A percentile compares a stretch with the other conserved stretches of the same genome.
These are phyloP conservation scores for Leishmania arabica DNA, from an alignment of 208 protist genomes.

Conservation along the genomic window DNA sequence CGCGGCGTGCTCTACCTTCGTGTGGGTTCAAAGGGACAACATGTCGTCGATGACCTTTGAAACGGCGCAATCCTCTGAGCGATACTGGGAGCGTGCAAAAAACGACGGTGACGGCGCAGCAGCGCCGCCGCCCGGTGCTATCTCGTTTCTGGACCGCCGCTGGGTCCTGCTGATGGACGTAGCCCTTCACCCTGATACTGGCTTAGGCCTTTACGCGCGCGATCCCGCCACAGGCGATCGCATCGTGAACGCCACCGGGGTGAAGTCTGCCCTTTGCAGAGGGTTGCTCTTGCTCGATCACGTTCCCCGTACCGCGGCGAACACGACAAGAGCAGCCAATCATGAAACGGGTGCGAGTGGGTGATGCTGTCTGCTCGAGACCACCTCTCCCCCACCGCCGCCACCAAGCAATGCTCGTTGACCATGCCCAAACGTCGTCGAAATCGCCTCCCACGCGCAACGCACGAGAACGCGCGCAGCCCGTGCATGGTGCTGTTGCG, in stretches of 20 bases:
- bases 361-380: neutral
- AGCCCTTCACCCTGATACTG: conserved; percentile 3
- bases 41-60: conserved; percentile 1
- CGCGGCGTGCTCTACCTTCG: conserved; percentile 23
- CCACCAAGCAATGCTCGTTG: neutral
- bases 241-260: conserved; percentile 1
- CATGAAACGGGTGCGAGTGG: neutral
- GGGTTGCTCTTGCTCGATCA: conserved; percentile 48
- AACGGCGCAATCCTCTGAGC: conserved; percentile 1
- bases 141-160: conserved; percentile 7
- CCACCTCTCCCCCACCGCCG: neutral
- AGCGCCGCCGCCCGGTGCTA: neutral
- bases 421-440: neutral
- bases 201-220: conserved; percentile 1
- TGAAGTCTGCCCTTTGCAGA: conserved; percentile 7
- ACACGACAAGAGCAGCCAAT: neutral
- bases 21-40: conserved; percentile 20
- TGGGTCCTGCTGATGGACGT: neutral
- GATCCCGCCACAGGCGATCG: neutral
- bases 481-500: neutral
- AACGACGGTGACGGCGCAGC: neutral
- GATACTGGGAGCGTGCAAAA: neutral
- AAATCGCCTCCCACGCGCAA: neutral
- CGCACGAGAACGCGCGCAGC: neutral
- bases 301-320: conserved; percentile 18